Evolutionary conservation across 2,329 filamentous ascomycete genomes (phyloP).

Genomic region (Monosporascus cannonballus): DNA sequence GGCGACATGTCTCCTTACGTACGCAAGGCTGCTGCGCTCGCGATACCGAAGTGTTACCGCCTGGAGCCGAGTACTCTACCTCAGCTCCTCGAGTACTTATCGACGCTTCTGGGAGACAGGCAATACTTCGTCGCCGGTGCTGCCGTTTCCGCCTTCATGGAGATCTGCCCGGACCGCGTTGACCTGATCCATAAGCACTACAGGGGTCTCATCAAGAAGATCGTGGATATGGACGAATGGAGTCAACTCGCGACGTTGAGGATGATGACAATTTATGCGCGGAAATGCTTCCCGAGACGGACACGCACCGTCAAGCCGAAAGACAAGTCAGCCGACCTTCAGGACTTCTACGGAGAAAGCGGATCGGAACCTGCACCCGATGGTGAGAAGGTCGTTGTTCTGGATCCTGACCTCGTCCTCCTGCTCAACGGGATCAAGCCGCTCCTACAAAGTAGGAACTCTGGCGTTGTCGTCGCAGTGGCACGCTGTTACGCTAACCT

Average conservation of each 20-base stretch:
- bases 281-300: slow-evolving; percentile 77
- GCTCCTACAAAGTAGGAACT: slow-evolving; percentile 88
- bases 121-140: slow-evolving; percentile 97
- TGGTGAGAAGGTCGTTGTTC: slow-evolving; percentile 50
- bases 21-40: slow-evolving; percentile 83
- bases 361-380: slow-evolving; percentile 37
- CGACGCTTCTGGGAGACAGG: slow-evolving; percentile 74
- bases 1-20: slow-evolving; percentile 94
- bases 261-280: slow-evolving; percentile 77
- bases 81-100: slow-evolving; percentile 77
- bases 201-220: slow-evolving; percentile 73
- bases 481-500: slow-evolving; percentile 79
- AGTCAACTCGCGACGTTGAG: slow-evolving; percentile 79
- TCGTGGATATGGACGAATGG: slow-evolving; percentile 99
- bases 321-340: slow-evolving; percentile 37
- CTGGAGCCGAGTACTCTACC: slow-evolving; percentile 82
- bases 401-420: slow-evolving; percentile 78
- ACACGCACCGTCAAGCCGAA: slow-evolving; percentile 48
- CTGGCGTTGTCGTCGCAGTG: slow-evolving; percentile 85
- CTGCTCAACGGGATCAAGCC: slow-evolving; percentile 74
- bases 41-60: slow-evolving; percentile 92
- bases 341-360: slow-evolving; percentile 78
- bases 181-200: slow-evolving; percentile 92
- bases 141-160: slow-evolving; percentile 81
- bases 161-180: slow-evolving; percentile 80